Conservation (phyloP, 768 basidiomycete genomes). For the Gloeopeniophorella convolvens region DNA sequence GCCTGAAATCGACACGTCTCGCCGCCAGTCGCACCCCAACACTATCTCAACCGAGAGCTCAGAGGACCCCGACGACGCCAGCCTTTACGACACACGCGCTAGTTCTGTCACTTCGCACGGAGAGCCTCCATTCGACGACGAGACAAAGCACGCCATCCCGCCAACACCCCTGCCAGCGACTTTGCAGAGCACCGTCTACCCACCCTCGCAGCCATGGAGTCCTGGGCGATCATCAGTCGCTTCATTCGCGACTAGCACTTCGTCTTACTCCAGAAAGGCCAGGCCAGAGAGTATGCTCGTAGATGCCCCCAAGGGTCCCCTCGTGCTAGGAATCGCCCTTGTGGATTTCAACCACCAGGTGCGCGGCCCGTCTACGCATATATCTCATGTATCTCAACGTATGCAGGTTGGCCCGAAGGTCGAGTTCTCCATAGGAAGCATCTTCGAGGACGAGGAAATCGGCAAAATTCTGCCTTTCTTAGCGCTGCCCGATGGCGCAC, state of each 20-base stretch:
- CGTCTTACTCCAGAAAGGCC: conserved; percentile 51
- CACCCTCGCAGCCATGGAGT: conserved; percentile 45
- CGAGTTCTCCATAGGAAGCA: conserved; percentile 72
- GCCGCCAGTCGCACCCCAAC: conserved; percentile 39
- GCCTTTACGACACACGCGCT: conserved; percentile 5
- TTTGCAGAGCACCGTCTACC: conserved; percentile 41
- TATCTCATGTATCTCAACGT: conserved; percentile 9
- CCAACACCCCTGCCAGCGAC: conserved; percentile 8
- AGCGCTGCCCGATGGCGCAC: conserved; percentile 95
- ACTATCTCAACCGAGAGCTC: conserved; percentile 26
- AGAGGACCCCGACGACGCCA: conserved; percentile 10
- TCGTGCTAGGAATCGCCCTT: conserved; percentile 83
- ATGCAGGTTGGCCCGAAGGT: conserved; percentile 84
- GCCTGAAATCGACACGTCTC: conserved; percentile 18
- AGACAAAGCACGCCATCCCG: conserved; percentile 1
- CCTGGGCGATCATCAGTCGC: conserved; percentile 45
- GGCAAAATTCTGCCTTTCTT: conserved; percentile 86
- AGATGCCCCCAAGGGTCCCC: conserved; percentile 48
- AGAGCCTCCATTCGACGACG: not conserved
- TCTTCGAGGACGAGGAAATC: conserved; percentile 83
- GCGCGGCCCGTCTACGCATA: conserved; percentile 23
- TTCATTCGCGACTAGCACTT: conserved; percentile 53
- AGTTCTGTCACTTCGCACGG: conserved; percentile 14
- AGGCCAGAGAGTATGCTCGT: conserved; percentile 75
- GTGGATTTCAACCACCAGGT: conserved; percentile 95